These are phyloP conservation scores for Heterobasidion annosum DNA, from an alignment of 1,284 basidiomycete species.

Conservation along the genomic window DNA sequence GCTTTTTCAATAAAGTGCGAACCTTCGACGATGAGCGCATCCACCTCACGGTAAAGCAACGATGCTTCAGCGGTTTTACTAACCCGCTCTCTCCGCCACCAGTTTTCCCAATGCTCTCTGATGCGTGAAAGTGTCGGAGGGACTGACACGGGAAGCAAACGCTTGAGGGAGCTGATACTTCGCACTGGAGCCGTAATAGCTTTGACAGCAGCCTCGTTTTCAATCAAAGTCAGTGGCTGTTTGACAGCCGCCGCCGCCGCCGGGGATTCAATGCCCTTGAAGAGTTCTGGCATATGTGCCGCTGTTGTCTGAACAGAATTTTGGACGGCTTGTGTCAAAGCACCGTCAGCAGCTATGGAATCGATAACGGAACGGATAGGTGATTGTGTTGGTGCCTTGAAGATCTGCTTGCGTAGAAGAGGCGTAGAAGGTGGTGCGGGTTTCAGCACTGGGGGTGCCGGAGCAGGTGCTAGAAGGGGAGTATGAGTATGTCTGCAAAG, in stretches of 20 bases:
- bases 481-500: background rate
- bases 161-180: constrained; percentile 10
- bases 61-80: constrained; percentile 42
- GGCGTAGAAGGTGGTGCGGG: constrained; percentile 23
- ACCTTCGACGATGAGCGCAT: constrained; percentile 53
- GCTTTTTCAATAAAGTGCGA: constrained; percentile 12
- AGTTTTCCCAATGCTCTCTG: constrained; percentile 19
- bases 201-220: constrained; percentile 13
- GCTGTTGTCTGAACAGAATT: constrained; percentile 31
- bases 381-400: constrained; percentile 28
- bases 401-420: constrained; percentile 40
- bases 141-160: constrained; percentile 12
- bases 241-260: constrained; percentile 8
- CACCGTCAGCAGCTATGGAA: constrained; percentile 48
- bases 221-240: constrained; percentile 3
- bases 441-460: constrained; percentile 15
- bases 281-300: constrained; percentile 49
- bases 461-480: constrained; percentile 16
- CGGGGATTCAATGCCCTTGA: constrained; percentile 34
- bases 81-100: constrained; percentile 53
- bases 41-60: constrained; percentile 48
- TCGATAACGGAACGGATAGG: constrained; percentile 43
- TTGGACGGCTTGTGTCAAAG: constrained; percentile 39
- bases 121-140: constrained; percentile 23
- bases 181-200: constrained; percentile 16